Base-by-base conservation (phyloP, 106 monocot species). In the Chionographis japonica region DNA sequence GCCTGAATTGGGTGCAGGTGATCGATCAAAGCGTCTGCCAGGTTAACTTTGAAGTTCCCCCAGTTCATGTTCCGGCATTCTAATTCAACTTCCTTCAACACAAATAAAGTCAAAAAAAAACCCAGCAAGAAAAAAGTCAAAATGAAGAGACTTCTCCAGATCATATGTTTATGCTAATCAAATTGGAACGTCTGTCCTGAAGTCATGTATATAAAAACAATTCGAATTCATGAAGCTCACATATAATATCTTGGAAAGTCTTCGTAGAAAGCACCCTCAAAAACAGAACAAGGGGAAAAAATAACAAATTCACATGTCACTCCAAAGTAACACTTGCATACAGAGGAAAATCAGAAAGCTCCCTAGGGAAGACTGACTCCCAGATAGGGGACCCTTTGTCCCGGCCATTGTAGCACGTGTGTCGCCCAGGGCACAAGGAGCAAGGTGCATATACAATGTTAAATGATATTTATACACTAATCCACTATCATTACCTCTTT, bases 1-100 rank as follows among this genome's bases (percentile, higher is more conserved):
- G 88, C 95, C 95, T 95, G 95, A 75, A 92, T 89, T 55, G 86
- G 95, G 37, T 84, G 58, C 41, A 92, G 69, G 71, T 92, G 95
- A 73, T 92, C 78, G 39, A 92, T 76, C 18, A 97, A 54, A 8
- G 95, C 89, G 70, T 92, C 95, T 41, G 89, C 76, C 52, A 97
- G 84, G 54, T 39, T 83, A 18, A 40, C 4, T 71, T 97, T 97
- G 76, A 97, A 97, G 72, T 84, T 72, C 8, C 95, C 95, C 95
- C 95, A 92, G 77, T 81, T 92, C 92, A 92, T 89, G 68, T 73
- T 78, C 64, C 76, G 77, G 39, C 95, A 97, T 80, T 92, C 89
- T 37, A 71, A 50, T 54, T 75, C 77, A 75, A 92, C 86, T 84
- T 97, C 95, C 95, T 97, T 82, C 19, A 63, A 40, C 55, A 67